Conservation (phyloP, 2,329 filamentous ascomycete genomes). For the Bipolaris victoriae region DNA sequence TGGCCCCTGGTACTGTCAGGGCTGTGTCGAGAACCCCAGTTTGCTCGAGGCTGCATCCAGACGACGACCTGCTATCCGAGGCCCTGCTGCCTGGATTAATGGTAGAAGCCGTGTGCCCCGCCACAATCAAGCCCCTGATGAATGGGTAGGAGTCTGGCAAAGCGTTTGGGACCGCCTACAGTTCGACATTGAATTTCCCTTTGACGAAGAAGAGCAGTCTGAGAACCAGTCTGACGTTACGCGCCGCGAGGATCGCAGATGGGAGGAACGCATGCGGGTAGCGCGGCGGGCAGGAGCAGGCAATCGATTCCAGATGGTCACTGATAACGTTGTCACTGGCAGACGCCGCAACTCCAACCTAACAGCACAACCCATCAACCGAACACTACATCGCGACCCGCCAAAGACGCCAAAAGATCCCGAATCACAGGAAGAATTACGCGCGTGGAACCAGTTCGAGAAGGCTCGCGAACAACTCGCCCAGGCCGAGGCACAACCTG, state of each 20-base stretch:
- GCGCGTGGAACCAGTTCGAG: constrained; percentile 90
- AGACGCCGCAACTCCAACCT: constrained; percentile 43
- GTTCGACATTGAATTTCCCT: constrained; percentile 83
- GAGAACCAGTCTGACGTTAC: constrained; percentile 64
- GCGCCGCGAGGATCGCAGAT: constrained; percentile 68
- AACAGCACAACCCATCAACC: constrained; percentile 47
- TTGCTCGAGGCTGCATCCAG: constrained; percentile 47
- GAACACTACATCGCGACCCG: constrained; percentile 41
- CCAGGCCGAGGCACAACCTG: constrained; percentile 28
- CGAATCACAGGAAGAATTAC: constrained; percentile 79
- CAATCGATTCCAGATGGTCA: constrained; percentile 73
- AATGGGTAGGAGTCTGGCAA: constrained; percentile 82
- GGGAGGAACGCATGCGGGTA: constrained; percentile 83
- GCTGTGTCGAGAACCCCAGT: constrained; percentile 63
- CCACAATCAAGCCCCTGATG: constrained; percentile 41
- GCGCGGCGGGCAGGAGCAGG: constrained; percentile 79
- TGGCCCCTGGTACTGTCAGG: constrained; percentile 89
- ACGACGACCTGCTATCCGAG: constrained; percentile 30
- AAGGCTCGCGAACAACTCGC: constrained; percentile 71
- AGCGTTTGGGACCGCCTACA: constrained; percentile 81
- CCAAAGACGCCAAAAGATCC: constrained; percentile 61
- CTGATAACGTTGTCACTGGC: constrained; percentile 60
- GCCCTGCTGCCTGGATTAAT: constrained; percentile 42
- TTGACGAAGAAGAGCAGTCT: constrained; percentile 68
- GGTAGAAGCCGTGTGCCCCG: constrained; percentile 39